Conservation (phyloP, 1,284 basidiomycete species). For the Athelia sp. region DNA sequence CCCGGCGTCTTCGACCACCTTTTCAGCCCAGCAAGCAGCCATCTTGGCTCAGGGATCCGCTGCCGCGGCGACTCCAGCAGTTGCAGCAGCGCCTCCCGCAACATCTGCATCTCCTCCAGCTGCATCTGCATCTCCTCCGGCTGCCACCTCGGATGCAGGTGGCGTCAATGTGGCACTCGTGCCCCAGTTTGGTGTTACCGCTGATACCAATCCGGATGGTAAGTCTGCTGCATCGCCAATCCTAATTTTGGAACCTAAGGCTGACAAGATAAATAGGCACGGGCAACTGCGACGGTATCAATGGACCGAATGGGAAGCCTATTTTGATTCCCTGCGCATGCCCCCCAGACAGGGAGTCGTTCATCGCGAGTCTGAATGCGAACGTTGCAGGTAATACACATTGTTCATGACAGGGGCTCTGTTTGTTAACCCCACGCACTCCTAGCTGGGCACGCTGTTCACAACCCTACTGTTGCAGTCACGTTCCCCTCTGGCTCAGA, state of each 20-base stretch:
- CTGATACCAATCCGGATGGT: conserved; percentile 52
- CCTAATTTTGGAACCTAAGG: too few species aligned
- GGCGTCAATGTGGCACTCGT: conserved; percentile 46
- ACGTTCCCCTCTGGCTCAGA: conserved; percentile 58
- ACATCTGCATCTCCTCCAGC: conserved; percentile 42
- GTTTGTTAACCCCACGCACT: conserved; percentile 29
- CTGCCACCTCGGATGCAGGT: conserved; percentile 12
- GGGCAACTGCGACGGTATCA: conserved; percentile 56
- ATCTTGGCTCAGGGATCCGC: conserved; percentile 28
- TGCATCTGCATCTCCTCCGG: conserved; percentile 33
- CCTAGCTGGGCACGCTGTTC: conserved; percentile 53
- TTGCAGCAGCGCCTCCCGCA: conserved; percentile 13
- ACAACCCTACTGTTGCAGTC: conserved; percentile 51
- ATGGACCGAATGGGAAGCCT: conserved; percentile 44
- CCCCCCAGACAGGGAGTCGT: conserved; percentile 47
- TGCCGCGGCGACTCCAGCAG: conserved; percentile 11
- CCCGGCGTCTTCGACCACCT: conserved; percentile 47
- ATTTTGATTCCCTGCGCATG: conserved; percentile 60
- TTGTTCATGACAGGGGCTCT: neutral
- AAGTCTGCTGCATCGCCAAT: too few species aligned
- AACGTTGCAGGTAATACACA: conserved; percentile 4
- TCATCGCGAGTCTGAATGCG: conserved; percentile 25
- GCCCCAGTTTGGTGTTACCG: conserved; percentile 44
- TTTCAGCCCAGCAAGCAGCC: conserved; percentile 39
- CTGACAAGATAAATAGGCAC: conserved; percentile 14